Evolutionary conservation across 169 alveolate genomes (phyloP), one percentile per base, ranked within the genome.

Genomic region (Eimeria sp.): DNA sequence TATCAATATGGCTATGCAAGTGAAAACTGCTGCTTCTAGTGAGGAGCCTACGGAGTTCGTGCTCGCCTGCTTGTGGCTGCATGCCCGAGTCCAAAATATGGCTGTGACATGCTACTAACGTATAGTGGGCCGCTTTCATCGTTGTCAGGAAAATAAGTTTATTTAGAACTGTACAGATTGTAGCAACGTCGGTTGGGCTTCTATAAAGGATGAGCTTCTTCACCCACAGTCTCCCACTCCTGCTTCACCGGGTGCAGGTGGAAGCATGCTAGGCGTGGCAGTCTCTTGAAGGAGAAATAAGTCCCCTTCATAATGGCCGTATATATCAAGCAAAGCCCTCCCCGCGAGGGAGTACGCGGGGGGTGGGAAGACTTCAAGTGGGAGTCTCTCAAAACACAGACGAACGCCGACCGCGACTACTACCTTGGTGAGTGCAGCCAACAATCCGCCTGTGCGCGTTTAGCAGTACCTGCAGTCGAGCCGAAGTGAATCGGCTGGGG

Each of bases 271-370:
- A 76, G 87, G 45, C 20, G 65, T n/a, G 16, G 63, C 87, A 22
- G 34, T 14, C 30, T 70, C 2, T 9, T 22, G n/a, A 70, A 4
- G 30, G 49, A 34, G 5, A 34, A 34, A 30, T 70, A 30, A 70
- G 30, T 70, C n/a, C 87, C 18, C 43, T 76, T 47, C 65, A 49
- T 47, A 47, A 93, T 93, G 96, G 96, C 96, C 25, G 96, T 93
- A 3, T 93, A 93, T 47, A 93, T 93, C 22, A 87, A 88, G 20
- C 84, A 61, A 58, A 93, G 96, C 88, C 96, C 96, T 70, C 96
- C 96, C 22, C 96, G 96, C 73, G 96, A 93, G 96, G 96, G 96
- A n/a, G 96, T 93, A 72, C 90, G 96, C 25, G 96, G 96, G 11
- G 96, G 96, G 43, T 30, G 96, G 76, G 96, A 93, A 54, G 96